phyloP scores from a whole-genome alignment of 2,329 filamentous ascomycete species.

The Monilinia fructigena region DNA sequence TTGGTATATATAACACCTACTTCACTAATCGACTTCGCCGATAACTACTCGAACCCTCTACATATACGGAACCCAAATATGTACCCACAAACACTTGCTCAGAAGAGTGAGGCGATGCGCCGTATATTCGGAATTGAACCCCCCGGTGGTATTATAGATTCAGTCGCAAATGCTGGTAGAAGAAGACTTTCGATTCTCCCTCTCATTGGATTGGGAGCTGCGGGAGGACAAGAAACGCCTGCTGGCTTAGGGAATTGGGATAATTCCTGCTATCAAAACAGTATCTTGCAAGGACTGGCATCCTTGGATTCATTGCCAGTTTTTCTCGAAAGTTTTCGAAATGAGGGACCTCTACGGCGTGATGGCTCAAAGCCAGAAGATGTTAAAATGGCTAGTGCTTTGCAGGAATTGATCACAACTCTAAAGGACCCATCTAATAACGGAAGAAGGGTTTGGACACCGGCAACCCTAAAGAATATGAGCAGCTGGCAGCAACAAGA shows the following conservation, averaged over 20 bases:
- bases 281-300: constrained; percentile 81
- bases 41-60: constrained; percentile 42
- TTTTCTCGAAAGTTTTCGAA: constrained; percentile 57
- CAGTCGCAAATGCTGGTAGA: constrained; percentile 58
- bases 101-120: constrained; percentile 65
- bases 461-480: constrained; percentile 80
- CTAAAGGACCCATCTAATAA: constrained; percentile 70
- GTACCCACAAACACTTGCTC: constrained; percentile 48
- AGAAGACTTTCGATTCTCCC: constrained; percentile 53
- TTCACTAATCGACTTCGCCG: constrained; percentile 55
- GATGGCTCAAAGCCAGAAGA: constrained; percentile 29
- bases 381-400: constrained; percentile 39
- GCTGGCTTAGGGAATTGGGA: constrained; percentile 84
- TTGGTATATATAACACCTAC: constrained; percentile 58
- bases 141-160: constrained; percentile 53
- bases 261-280: constrained; percentile 98
- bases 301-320: constrained; percentile 67
- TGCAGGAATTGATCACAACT: constrained; percentile 61
- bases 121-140: constrained; percentile 60
- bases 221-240: constrained; percentile 47
- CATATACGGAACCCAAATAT: constrained; percentile 50
- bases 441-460: constrained; percentile 78
- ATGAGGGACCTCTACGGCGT: constrained; percentile 32
- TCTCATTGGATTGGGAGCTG: constrained; percentile 38
- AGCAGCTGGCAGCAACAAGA: constrained; percentile 96